Conservation (phyloP, 331 rosid species). For the Quercus tomentella region DNA sequence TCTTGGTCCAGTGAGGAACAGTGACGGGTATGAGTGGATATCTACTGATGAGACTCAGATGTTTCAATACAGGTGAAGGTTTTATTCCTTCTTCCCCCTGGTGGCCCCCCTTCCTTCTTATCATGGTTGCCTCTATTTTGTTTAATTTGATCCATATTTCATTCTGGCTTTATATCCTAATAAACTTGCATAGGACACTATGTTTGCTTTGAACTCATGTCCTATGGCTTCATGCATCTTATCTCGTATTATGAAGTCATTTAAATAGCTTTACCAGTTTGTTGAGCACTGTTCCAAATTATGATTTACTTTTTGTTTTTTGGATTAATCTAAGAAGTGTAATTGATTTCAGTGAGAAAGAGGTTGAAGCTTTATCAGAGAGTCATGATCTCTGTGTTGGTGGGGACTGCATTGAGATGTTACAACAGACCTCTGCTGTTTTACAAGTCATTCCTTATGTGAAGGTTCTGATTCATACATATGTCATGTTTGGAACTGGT, state of each 20-base stretch:
- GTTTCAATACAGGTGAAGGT: conserved; percentile 59
- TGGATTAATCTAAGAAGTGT: conserved; percentile 3
- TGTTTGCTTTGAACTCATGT: neutral
- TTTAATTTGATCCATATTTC: neutral
- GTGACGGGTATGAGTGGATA: conserved; percentile 73
- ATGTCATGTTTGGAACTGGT: conserved; percentile 4
- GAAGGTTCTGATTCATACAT: conserved; percentile 48
- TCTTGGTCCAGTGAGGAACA: conserved; percentile 52
- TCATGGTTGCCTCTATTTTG: neutral
- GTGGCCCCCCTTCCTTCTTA: neutral
- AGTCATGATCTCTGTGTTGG: conserved; percentile 96
- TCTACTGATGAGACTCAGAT: conserved; percentile 84
- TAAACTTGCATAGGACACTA: neutral
- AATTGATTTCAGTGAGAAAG: conserved; percentile 58
- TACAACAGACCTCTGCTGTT: conserved; percentile 73
- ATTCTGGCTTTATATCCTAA: neutral
- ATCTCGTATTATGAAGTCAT: neutral
- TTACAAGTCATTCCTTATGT: conserved; percentile 76
- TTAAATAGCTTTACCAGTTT: neutral
- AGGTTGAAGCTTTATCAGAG: conserved; percentile 80
- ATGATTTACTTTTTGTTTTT: neutral
- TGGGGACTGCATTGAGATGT: conserved; percentile 92
- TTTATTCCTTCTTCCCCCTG: neutral
- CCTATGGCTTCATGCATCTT: neutral
- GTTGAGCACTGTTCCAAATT: neutral